Evolutionary conservation across 108 stramenopile species (phyloP), one percentile per base, ranked within the genome.

Genomic region (Chaetoceros muelleri): DNA sequence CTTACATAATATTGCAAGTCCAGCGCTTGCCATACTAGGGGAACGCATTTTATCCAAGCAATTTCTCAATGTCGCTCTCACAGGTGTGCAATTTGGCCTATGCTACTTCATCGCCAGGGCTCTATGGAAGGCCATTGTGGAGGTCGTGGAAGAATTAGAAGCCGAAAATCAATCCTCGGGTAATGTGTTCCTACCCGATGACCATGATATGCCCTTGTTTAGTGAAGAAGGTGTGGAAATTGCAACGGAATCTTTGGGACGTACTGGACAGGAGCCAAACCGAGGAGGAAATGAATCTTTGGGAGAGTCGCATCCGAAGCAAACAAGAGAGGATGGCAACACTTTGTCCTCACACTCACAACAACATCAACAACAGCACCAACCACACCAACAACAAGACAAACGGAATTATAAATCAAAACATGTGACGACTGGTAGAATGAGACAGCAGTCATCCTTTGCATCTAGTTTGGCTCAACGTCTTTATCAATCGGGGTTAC

Each of bases 131-230:
- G 62, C 66, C 0, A 24, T 64, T 46, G 58, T 47, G 26, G 71
- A 72, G 23, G 66, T 57, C 0, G 67, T 66, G 71, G 71, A 72
- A 1, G 71, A 72, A 20, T 21, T 72, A 0, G 46, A 64, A 18
- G 71, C 67, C 16, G 56, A 44, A 25, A 58, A 48, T 13, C 56
- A 44, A 8, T 51, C 24, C 13, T 50, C 60, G 24, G n/a, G n/a
- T n/a, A n/a, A n/a, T n/a, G n/a, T n/a, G n/a, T n/a, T n/a, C n/a
- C 51, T 65, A 16, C 66, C 58, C 52, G 71, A 72, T 48, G 71
- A 72, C 51, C 71, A 72, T 52, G 71, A 72, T 58, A 55, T 64
- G 57, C 67, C 71, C 3, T 64, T 53, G 51, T 44, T 45, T 1
- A 61, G 63, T 47, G 44, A 59, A 34, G 52, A 48, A 49, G 44